These are phyloP conservation scores for Hemileia vastatrix DNA, from an alignment of 1,284 basidiomycete genomes.

Conservation along the genomic window DNA sequence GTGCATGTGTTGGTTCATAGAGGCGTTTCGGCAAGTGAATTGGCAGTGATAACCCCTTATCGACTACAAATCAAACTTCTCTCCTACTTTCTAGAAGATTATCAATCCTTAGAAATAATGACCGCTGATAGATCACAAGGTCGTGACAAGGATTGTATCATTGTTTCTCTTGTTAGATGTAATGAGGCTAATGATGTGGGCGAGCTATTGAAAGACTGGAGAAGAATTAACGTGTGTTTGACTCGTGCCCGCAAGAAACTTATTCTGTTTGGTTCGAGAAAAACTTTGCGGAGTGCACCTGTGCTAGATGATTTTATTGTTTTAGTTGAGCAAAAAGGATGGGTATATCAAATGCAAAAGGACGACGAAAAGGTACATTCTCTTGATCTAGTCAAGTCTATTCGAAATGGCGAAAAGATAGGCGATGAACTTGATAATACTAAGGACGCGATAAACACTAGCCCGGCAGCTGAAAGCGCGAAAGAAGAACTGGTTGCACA, in stretches of 20 bases:
- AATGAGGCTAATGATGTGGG: conserved; percentile 57
- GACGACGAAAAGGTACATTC: too few species aligned
- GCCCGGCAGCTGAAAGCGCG: too few species aligned
- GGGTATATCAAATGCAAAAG: conserved; percentile 59
- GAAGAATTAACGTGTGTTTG: conserved; percentile 90
- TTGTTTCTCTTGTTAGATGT: conserved; percentile 84
- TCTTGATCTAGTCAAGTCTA: too few species aligned
- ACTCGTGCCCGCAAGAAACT: conserved; percentile 84
- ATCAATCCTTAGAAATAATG: conserved; percentile 62
- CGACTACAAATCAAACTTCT: conserved; percentile 88
- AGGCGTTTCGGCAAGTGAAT: conserved; percentile 60
- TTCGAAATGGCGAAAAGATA: too few species aligned
- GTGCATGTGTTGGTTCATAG: conserved; percentile 56
- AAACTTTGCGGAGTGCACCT: conserved; percentile 29
- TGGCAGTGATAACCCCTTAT: conserved; percentile 84
- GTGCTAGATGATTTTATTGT: conserved; percentile 29
- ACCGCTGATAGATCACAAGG: conserved; percentile 95
- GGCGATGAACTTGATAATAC: too few species aligned
- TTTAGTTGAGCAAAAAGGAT: conserved; percentile 59
- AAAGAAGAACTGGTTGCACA: too few species aligned
- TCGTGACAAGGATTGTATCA: conserved; percentile 85
- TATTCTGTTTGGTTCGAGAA: conserved; percentile 63
- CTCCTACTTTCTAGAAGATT: conserved; percentile 50
- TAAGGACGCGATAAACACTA: too few species aligned
- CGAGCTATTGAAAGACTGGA: conserved; percentile 86